These are phyloP conservation scores for Hordeum pubiflorum DNA, from an alignment of 202 grass and related monocot genomes.

Conservation along the genomic window DNA sequence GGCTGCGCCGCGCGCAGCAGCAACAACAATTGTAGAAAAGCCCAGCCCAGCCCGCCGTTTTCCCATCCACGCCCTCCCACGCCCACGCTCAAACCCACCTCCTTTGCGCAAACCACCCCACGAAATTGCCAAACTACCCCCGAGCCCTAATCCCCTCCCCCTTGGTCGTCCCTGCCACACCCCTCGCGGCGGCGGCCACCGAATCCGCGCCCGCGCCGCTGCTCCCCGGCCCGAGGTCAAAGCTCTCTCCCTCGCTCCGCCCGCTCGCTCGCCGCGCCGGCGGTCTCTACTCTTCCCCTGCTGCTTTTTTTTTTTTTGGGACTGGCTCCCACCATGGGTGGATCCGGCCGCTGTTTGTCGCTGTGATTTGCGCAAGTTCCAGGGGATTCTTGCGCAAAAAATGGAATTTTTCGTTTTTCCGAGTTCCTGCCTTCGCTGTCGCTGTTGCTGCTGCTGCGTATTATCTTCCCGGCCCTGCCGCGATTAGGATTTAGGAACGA, in stretches of 20 bases:
- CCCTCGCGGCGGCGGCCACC: background rate
- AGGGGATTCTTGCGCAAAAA: conserved; percentile 22
- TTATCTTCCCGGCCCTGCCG: background rate
- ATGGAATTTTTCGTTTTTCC: background rate
- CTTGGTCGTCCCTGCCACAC: no score
- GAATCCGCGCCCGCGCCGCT: background rate
- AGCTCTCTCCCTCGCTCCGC: background rate
- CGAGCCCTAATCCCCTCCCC: conserved; percentile 13
- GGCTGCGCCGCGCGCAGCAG: background rate
- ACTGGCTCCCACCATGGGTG: no score
- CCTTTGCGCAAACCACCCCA: conserved; percentile 19
- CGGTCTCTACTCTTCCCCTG: no score
- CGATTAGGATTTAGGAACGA: background rate
- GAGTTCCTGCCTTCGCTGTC: background rate
- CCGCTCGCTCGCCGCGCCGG: background rate
- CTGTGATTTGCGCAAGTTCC: conserved; percentile 11
- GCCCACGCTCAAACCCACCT: background rate
- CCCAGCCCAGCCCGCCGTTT: background rate
- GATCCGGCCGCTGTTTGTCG: background rate
- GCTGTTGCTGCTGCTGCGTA: background rate
- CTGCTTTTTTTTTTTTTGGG: no score
- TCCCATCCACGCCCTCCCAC: background rate
- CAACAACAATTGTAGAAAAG: background rate
- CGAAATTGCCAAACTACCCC: conserved; percentile 19
- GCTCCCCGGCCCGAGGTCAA: background rate